Percentiles rank a stretch among this genome's conserved stretches.
phyloP scores from a whole-genome alignment of 768 basidiomycete genomes.

The Cyclocybe aegerita region DNA sequence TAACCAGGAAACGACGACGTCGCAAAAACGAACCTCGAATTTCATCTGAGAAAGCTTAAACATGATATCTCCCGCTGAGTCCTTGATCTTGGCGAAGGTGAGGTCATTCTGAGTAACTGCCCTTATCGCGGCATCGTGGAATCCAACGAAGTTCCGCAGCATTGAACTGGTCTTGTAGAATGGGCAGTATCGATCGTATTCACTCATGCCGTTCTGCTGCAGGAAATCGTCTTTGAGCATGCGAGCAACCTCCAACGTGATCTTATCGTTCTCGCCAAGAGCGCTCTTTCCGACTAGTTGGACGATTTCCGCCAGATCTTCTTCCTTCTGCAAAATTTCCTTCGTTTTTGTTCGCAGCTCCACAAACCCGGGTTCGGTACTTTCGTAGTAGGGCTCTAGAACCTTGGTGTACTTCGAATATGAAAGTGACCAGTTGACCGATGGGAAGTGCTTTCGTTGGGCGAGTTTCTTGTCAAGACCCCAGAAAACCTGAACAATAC shows the following conservation, averaged over 20 bases:
- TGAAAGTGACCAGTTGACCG: slow-evolving; percentile 99
- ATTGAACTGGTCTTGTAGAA: slow-evolving; percentile 99
- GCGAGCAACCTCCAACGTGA: slow-evolving; percentile 93
- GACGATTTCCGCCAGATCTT: slow-evolving; percentile 97
- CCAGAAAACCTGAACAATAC: slow-evolving; percentile 99
- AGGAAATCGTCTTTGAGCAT: slow-evolving; percentile 98
- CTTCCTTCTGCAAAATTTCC: slow-evolving; percentile 98
- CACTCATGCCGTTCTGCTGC: slow-evolving; percentile 98
- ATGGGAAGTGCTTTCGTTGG: slow-evolving; percentile 98
- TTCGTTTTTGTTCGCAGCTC: slow-evolving; percentile 90
- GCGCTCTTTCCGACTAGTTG: slow-evolving; percentile 99
- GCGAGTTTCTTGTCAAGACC: slow-evolving; percentile 99
- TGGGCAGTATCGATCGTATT: slow-evolving; percentile 95
- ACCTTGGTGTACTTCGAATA: slow-evolving; percentile 98
- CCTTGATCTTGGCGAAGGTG: slow-evolving; percentile 86
- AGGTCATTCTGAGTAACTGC: slow-evolving; percentile 82
- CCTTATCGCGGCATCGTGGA: slow-evolving; percentile 88
- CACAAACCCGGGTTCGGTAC: slow-evolving; percentile 90
- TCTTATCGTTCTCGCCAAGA: slow-evolving; percentile 95
- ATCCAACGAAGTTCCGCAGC: slow-evolving; percentile 92
- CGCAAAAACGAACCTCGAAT: slow-evolving; percentile 71
- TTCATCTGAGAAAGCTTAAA: slow-evolving; percentile 99
- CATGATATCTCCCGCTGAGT: slow-evolving; percentile 83
- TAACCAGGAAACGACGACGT: neutral
- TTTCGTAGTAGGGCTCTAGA: slow-evolving; percentile 90